Evolutionary conservation across 345 rosid genomes (phyloP).

Genomic region (Geranium brycei): DNA sequence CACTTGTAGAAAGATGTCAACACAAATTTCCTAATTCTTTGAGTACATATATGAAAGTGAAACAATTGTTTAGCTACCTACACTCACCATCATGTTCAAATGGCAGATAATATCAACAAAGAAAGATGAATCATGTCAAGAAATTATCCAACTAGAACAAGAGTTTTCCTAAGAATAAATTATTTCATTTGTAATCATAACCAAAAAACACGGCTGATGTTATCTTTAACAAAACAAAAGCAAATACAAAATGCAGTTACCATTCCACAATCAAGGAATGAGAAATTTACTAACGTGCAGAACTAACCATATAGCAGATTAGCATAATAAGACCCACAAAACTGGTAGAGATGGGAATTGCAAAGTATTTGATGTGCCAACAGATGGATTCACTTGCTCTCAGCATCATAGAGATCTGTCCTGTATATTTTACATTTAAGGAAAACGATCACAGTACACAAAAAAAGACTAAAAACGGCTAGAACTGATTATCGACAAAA

Average conservation of each 20-base stretch:
- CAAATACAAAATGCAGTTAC: slow-evolving; percentile 4
- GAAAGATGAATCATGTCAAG: too few species aligned
- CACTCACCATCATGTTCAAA: too few species aligned
- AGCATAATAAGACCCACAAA: not conserved
- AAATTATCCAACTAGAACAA: too few species aligned
- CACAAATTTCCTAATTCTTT: too few species aligned
- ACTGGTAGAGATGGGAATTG: not conserved
- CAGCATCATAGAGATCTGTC: slow-evolving; percentile 32
- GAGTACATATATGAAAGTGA: too few species aligned
- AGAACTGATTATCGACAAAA: not conserved
- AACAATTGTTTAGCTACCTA: too few species aligned
- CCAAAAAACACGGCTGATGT: too few species aligned
- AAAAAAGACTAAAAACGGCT: not conserved
- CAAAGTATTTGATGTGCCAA: slow-evolving; percentile 2
- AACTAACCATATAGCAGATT: not conserved
- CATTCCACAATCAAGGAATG: slow-evolving; percentile 5
- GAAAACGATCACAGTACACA: slow-evolving; percentile 10
- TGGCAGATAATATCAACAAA: too few species aligned
- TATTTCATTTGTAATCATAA: too few species aligned
- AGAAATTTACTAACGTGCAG: slow-evolving; percentile 1
- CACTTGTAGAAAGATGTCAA: too few species aligned
- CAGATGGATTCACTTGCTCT: slow-evolving; percentile 33
- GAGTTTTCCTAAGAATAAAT: too few species aligned
- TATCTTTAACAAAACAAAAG: too few species aligned
- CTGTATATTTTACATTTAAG: slow-evolving; percentile 27